phyloP scores from a whole-genome alignment of 495 filamentous ascomycete species.

The Trichodelitschia bisporula region DNA sequence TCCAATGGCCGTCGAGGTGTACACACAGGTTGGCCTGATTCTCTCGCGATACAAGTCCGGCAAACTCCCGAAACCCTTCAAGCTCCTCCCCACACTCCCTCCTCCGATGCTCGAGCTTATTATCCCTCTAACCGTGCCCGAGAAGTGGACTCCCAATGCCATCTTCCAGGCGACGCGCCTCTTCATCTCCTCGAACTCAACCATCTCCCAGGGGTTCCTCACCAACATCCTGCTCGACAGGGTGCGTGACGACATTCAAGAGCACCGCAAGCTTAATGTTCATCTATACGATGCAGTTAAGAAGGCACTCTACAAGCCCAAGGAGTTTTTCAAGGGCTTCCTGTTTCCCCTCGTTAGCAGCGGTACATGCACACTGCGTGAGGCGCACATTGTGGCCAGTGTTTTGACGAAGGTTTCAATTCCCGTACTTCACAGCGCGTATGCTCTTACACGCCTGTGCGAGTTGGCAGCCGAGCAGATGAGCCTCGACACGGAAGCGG shows the following conservation, averaged over 20 bases:
- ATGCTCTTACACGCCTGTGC: slow-evolving; percentile 70
- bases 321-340: slow-evolving; percentile 90
- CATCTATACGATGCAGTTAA: slow-evolving; percentile 85
- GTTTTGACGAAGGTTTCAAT: slow-evolving; percentile 60
- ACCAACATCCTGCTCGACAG: slow-evolving; percentile 60
- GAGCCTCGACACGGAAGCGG: slow-evolving; percentile 45
- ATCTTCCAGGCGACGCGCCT: slow-evolving; percentile 69
- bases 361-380: slow-evolving; percentile 61
- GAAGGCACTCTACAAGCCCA: slow-evolving; percentile 84
- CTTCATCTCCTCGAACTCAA: slow-evolving; percentile 60
- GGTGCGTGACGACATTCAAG: slow-evolving; percentile 67
- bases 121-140: slow-evolving; percentile 52
- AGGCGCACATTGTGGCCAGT: slow-evolving; percentile 72
- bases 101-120: slow-evolving; percentile 66
- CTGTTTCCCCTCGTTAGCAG: slow-evolving; percentile 66
- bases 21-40: slow-evolving; percentile 74
- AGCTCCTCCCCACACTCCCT: slow-evolving; percentile 76
- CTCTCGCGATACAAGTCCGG: slow-evolving; percentile 86
- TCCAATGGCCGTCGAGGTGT: slow-evolving; percentile 82
- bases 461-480: slow-evolving; percentile 77
- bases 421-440: slow-evolving; percentile 78
- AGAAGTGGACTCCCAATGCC: slow-evolving; percentile 71
- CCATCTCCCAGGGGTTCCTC: slow-evolving; percentile 55
- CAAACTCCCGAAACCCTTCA: slow-evolving; percentile 89
- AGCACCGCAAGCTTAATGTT: slow-evolving; percentile 79